Conservation (phyloP, 2,329 filamentous ascomycete species). For the Pyrenophora tritici-repentis region DNA sequence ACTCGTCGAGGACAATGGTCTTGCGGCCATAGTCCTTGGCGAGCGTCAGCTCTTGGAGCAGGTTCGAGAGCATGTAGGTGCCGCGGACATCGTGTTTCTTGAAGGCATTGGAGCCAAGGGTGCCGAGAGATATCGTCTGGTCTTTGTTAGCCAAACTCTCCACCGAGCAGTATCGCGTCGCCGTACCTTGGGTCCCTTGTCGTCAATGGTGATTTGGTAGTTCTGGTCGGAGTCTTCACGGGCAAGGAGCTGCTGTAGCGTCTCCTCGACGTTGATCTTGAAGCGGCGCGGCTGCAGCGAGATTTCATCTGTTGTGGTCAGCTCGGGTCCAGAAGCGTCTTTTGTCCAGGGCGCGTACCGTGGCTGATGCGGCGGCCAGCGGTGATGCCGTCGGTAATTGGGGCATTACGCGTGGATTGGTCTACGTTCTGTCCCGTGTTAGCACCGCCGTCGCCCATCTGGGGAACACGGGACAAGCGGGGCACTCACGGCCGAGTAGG, state of each 20-base stretch:
- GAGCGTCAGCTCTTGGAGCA: conserved; percentile 90
- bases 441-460: conserved; percentile 7
- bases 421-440: conserved; percentile 35
- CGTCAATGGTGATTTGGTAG: conserved; percentile 97
- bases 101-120: conserved; percentile 81
- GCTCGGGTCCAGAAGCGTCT: conserved; percentile 2
- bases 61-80: conserved; percentile 96
- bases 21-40: conserved; percentile 89
- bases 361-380: conserved; percentile 46
- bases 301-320: conserved; percentile 68
- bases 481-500: conserved; percentile 60
- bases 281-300: conserved; percentile 75
- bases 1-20: conserved; percentile 88
- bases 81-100: conserved; percentile 90
- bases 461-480: neutral
- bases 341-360: conserved; percentile 30
- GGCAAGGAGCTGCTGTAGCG: conserved; percentile 75
- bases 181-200: conserved; percentile 83
- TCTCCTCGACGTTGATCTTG: conserved; percentile 83
- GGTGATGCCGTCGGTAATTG: conserved; percentile 31
- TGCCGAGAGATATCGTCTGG: conserved; percentile 80
- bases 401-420: conserved; percentile 38
- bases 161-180: conserved; percentile 10
- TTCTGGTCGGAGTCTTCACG: conserved; percentile 94
- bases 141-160: conserved; percentile 28